A percentile compares a stretch with the other conserved stretches of the same genome.
Evolutionary conservation across 2,329 filamentous ascomycete species (phyloP).

Genomic region (Bipolaris bicolor): DNA sequence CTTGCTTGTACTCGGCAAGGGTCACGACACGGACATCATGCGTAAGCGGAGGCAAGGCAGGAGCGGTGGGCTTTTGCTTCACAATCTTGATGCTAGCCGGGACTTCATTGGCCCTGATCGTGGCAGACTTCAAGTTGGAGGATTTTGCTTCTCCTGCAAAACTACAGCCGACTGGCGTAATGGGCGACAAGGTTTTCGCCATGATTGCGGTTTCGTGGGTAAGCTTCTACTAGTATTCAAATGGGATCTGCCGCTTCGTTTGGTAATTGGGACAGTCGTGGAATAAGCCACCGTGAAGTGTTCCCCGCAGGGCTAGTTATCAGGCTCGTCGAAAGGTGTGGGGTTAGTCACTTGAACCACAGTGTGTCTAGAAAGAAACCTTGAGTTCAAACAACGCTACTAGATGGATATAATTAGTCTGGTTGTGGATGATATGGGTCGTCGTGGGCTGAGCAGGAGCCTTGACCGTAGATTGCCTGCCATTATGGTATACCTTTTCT

Average conservation of each 20-base stretch:
- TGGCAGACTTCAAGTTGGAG: conserved; percentile 47
- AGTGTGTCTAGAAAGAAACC: conserved; percentile 29
- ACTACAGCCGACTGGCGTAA: conserved; percentile 38
- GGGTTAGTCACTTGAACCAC: conserved; percentile 44
- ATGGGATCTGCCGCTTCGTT: conserved; percentile 56
- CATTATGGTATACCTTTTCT: conserved; percentile 48
- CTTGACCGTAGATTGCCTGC: conserved; percentile 43
- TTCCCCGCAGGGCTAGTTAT: conserved; percentile 29
- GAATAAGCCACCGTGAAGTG: conserved; percentile 51
- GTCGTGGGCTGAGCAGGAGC: conserved; percentile 36
- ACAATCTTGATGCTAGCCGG: conserved; percentile 39
- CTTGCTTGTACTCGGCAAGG: conserved; percentile 72
- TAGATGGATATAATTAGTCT: conserved; percentile 42
- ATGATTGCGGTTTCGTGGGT: conserved; percentile 53
- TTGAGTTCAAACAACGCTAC: conserved; percentile 46
- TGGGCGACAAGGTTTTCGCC: conserved; percentile 49
- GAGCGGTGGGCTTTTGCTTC: conserved; percentile 32
- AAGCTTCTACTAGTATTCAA: conserved; percentile 53
- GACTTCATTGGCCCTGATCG: conserved; percentile 39
- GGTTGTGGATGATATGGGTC: conserved; percentile 27
- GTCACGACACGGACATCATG: conserved; percentile 67
- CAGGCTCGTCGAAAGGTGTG: conserved; percentile 23
- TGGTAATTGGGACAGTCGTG: conserved; percentile 48
- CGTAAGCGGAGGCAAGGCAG: conserved; percentile 31
- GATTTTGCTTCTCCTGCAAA: conserved; percentile 43